phyloP scores from a whole-genome alignment of 768 basidiomycete genomes.

The Lanmaoa rubissima region DNA sequence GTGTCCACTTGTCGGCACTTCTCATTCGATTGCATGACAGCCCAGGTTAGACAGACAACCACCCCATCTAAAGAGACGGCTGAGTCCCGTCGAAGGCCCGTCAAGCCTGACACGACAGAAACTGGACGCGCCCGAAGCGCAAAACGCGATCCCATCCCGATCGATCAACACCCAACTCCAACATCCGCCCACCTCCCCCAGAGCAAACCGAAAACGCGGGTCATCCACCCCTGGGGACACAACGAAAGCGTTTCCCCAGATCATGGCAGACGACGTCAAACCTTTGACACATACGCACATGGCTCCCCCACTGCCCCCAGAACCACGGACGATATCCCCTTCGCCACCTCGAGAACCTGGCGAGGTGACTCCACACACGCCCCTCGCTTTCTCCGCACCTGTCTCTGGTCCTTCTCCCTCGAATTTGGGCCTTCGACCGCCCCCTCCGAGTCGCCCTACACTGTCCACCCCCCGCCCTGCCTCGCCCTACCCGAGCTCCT shows the following conservation, averaged over 20 bases:
- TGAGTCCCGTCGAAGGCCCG: neutral
- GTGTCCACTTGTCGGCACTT: no score
- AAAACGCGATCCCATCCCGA: neutral
- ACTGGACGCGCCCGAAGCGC: constrained; percentile 2
- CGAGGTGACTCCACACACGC: constrained; percentile 3
- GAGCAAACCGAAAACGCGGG: neutral
- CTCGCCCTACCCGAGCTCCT: neutral
- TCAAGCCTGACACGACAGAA: constrained; percentile 14
- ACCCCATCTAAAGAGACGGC: constrained; percentile 12
- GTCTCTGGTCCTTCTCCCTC: neutral
- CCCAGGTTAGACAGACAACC: constrained; percentile 14
- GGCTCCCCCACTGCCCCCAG: neutral
- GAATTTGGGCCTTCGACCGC: neutral
- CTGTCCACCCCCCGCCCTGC: neutral
- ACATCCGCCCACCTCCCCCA: neutral
- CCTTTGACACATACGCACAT: neutral
- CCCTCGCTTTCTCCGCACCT: neutral
- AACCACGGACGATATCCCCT: neutral
- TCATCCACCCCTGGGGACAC: neutral
- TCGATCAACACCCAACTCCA: neutral
- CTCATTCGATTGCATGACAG: constrained; percentile 5
- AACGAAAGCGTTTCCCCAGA: neutral
- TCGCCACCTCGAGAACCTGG: constrained; percentile 6
- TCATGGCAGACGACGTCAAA: neutral
- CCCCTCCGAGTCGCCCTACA: neutral